Evolutionary conservation across 2,329 filamentous ascomycete species (phyloP), one percentile per base, ranked within the genome.

Genomic region (Penicillium sp.): DNA sequence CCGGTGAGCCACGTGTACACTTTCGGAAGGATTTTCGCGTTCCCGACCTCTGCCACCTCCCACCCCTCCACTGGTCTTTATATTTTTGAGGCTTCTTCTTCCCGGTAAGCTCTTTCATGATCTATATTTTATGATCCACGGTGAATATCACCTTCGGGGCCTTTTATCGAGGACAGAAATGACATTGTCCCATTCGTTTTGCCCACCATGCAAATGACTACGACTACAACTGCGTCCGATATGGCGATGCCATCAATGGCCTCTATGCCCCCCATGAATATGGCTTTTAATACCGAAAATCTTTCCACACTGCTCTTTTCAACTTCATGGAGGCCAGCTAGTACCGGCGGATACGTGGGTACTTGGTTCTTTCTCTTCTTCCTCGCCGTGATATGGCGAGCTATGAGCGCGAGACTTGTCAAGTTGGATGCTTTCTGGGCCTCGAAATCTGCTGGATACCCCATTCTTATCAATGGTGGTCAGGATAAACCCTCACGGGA

Each of bases 291-390:
- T 24, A 47, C 44, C 22, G 35, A 51, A 3, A 51, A 51, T 27
- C 44, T 51, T 7, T 46, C 44, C 2, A 33, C 49, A 13, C 25
- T 51, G 5, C 30, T 51, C 1, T 51, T 43, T 22, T 51, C 49
- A 5, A 39, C 22, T 11, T 41, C 49, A 10, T 51, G 49, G 49
- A 51, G 44, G 44, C 49, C 49, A 9, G 44, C 38, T 4, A 51
- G 28, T 4, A 51, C 44, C 2, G 49, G 28, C 5, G 44, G 31
- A 2, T 51, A 51, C 13, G 44, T 47, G 4, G 49, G 49, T 7
- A 36, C 49, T 16, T 51, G 49, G 49, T 43, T 51, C 8, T 51
- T 51, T 51, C 44, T 51, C 11, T 51, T 51, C 28, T 42, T 47
- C 30, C 24, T 51, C 4, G 22, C 49, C 16, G 31, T 51, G 4